Evolutionary conservation across 2,329 filamentous ascomycete species (phyloP).

Genomic region (Bipolaris victoriae): DNA sequence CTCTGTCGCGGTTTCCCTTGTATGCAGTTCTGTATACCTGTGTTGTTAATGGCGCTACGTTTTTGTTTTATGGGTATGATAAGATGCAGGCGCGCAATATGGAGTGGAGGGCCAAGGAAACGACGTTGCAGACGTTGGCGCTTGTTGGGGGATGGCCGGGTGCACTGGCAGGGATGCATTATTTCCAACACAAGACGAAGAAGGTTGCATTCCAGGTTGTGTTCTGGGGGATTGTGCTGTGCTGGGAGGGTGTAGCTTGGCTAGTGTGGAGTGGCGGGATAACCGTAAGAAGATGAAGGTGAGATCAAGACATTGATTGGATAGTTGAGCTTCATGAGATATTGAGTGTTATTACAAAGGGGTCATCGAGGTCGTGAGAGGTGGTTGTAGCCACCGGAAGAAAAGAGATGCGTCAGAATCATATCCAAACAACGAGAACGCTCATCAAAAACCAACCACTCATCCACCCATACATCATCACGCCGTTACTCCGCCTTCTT

Average conservation of each 20-base stretch:
- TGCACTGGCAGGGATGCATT: conserved; percentile 42
- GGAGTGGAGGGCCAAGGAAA: conserved; percentile 43
- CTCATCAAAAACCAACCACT: neutral
- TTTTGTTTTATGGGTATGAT: conserved; percentile 45
- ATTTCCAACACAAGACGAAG: conserved; percentile 47
- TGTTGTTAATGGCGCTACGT: conserved; percentile 32
- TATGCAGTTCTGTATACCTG: conserved; percentile 27
- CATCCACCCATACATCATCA: neutral
- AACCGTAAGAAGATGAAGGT: conserved; percentile 4
- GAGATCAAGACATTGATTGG: neutral
- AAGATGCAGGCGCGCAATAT: conserved; percentile 44
- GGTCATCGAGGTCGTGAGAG: conserved; percentile 2
- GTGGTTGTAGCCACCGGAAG: neutral
- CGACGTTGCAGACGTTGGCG: conserved; percentile 37
- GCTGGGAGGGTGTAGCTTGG: conserved; percentile 39
- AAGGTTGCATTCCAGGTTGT: conserved; percentile 37
- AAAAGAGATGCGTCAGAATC: neutral
- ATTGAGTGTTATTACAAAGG: neutral
- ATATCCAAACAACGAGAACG: conserved; percentile 6
- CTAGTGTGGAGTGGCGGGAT: conserved; percentile 25
- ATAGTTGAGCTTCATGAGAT: conserved; percentile 1
- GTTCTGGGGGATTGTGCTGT: conserved; percentile 42
- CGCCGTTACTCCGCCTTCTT: conserved; percentile 14
- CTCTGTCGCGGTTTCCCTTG: conserved; percentile 19
- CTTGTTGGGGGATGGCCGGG: conserved; percentile 45